Evolutionary conservation across 2,329 filamentous ascomycete genomes (phyloP).

Genomic region (Ascomycota sp.): DNA sequence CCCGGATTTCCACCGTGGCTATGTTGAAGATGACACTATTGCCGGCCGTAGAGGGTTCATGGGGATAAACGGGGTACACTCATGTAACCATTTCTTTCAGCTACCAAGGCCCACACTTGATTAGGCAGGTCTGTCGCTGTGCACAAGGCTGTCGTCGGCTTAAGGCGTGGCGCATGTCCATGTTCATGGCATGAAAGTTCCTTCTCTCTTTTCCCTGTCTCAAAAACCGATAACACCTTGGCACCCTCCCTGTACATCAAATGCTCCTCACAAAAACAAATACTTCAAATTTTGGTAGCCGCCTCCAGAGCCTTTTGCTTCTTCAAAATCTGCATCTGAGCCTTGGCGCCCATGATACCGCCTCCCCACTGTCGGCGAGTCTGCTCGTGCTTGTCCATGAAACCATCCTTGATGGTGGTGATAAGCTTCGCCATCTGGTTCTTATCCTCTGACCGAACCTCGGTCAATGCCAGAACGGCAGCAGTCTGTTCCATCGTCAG

Average conservation of each 20-base stretch:
- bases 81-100: too few relatives aligned
- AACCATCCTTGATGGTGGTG: conserved; percentile 92
- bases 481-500: conserved; percentile 44
- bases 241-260: conserved; percentile 17
- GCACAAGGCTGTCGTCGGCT: conserved; percentile 1
- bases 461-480: conserved; percentile 84
- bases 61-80: too few relatives aligned
- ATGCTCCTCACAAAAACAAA: conserved; percentile 19
- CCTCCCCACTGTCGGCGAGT: conserved; percentile 90
- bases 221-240: conserved; percentile 21
- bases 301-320: conserved; percentile 83
- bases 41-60: too few relatives aligned
- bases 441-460: conserved; percentile 98
- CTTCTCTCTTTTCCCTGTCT: conserved; percentile 21
- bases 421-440: conserved; percentile 92
- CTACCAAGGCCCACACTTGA: too few relatives aligned
- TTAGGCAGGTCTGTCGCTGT: too few relatives aligned
- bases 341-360: conserved; percentile 98
- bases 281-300: conserved; percentile 87
- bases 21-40: too few relatives aligned
- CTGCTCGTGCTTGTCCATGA: conserved; percentile 88
- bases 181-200: conserved; percentile 16
- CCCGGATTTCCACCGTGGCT: too few relatives aligned
- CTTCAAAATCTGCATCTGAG: conserved; percentile 57
- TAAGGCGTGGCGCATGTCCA: too few relatives aligned